phyloP scores from a whole-genome alignment of 208 protist species.

The Wallacemonas sp. region DNA sequence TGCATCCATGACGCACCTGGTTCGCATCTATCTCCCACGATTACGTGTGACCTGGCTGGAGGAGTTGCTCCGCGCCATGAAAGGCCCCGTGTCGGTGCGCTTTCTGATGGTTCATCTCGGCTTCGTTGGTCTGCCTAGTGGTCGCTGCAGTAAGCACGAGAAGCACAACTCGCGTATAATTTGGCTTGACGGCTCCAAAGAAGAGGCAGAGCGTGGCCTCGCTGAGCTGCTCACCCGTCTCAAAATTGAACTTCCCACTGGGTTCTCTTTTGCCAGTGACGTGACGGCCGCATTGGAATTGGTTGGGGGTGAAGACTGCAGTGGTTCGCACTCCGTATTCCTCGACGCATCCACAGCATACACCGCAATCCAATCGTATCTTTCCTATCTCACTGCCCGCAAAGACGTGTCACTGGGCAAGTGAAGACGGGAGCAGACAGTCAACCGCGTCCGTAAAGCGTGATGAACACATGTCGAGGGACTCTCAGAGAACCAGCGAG shows the following conservation, averaged over 20 bases:
- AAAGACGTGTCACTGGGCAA: conserved; percentile 5
- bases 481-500: too few species aligned
- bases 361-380: conserved; percentile 56
- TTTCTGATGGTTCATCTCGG: conserved; percentile 71
- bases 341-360: conserved; percentile 47
- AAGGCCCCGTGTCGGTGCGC: conserved; percentile 50
- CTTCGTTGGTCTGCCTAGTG: conserved; percentile 19
- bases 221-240: conserved; percentile 61
- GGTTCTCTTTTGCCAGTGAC: conserved; percentile 56
- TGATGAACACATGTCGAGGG: too few species aligned
- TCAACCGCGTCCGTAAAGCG: too few species aligned
- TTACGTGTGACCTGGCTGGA: conserved; percentile 75
- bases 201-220: conserved; percentile 36
- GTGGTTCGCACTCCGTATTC: not conserved
- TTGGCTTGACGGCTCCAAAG: conserved; percentile 71
- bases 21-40: conserved; percentile 78
- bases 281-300: not conserved
- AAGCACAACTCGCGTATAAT: conserved; percentile 10
- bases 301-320: not conserved
- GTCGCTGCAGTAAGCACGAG: not conserved
- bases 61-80: conserved; percentile 48
- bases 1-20: conserved; percentile 57
- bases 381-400: conserved; percentile 62
- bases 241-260: conserved; percentile 52
- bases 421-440: too few species aligned